Percentiles rank a stretch among this genome's conserved stretches.
phyloP scores from a whole-genome alignment of 805 yeast genomes.

The Candida tibetensis region DNA sequence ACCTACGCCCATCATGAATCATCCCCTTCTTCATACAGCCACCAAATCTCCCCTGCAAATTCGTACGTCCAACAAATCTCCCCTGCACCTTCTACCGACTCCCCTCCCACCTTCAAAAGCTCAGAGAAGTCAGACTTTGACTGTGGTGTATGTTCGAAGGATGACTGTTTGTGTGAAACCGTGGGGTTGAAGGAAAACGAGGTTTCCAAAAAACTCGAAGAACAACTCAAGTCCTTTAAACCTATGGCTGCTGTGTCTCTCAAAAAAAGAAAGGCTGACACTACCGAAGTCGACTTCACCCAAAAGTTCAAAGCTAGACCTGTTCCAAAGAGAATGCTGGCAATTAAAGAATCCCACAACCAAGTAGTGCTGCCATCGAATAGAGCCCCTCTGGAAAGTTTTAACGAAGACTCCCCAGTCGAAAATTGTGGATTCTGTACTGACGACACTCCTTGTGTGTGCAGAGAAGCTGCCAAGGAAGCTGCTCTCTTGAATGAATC shows the following conservation, averaged over 20 bases:
- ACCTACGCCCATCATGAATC: constrained; percentile 6
- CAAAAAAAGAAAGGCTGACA: constrained; percentile 26
- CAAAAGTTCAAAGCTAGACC: constrained; percentile 35
- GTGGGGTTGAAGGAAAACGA: constrained; percentile 40
- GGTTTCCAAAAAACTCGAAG: constrained; percentile 24
- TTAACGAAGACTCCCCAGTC: constrained; percentile 48
- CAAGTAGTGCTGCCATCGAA: constrained; percentile 5
- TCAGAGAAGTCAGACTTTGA: constrained; percentile 28
- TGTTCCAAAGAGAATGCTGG: constrained; percentile 28
- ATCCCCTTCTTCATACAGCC: constrained; percentile 23
- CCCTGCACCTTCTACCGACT: constrained; percentile 52
- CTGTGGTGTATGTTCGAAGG: constrained; percentile 69
- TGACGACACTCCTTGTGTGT: constrained; percentile 88
- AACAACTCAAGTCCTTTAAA: constrained; percentile 41
- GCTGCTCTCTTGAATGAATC: constrained; percentile 38
- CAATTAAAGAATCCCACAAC: constrained; percentile 16
- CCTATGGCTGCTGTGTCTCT: constrained; percentile 71
- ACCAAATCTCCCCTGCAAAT: constrained; percentile 8
- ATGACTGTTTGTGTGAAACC: constrained; percentile 63
- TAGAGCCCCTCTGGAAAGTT: constrained; percentile 14
- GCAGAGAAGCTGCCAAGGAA: constrained; percentile 71
- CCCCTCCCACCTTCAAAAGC: constrained; percentile 34
- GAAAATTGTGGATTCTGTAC: constrained; percentile 94
- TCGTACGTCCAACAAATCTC: constrained; percentile 47
- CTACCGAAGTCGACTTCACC: constrained; percentile 57